These are phyloP conservation scores for Lunularia cruciata DNA, from an alignment of 225 moss, liverwort and hornwort species.

Conservation along the genomic window DNA sequence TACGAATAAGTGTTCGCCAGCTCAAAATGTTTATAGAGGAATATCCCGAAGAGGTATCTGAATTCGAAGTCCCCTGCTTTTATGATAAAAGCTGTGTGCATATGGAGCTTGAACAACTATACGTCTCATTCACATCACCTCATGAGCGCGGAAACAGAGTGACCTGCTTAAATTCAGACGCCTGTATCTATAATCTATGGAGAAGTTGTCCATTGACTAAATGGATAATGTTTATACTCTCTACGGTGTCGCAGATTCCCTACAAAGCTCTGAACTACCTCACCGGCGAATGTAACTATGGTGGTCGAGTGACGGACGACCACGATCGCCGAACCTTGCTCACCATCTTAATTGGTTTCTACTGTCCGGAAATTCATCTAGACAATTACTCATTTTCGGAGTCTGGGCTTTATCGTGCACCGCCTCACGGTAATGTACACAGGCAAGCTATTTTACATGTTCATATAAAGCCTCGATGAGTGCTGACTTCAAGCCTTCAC, in stretches of 20 bases:
- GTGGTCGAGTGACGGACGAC: slow-evolving; percentile 88
- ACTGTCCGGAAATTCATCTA: slow-evolving; percentile 48
- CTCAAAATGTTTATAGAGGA: slow-evolving; percentile 82
- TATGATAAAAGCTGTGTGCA: too few species aligned
- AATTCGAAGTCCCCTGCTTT: too few species aligned
- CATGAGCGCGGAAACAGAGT: too few species aligned
- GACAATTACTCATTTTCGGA: slow-evolving; percentile 73
- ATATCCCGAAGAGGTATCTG: slow-evolving; percentile 58
- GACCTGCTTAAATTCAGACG: background rate
- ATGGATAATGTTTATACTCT: background rate
- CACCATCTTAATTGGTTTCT: slow-evolving; percentile 71
- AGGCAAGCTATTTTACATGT: too few species aligned
- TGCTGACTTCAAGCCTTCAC: too few species aligned
- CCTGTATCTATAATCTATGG: background rate
- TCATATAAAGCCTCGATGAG: too few species aligned
- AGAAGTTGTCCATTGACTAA: slow-evolving; percentile 1
- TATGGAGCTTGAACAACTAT: too few species aligned
- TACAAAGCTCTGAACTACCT: slow-evolving; percentile 84
- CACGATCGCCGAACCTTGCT: slow-evolving; percentile 82
- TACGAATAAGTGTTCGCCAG: slow-evolving; percentile 76
- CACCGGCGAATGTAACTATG: slow-evolving; percentile 89
- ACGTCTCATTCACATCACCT: too few species aligned
- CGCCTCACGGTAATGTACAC: slow-evolving; percentile 57
- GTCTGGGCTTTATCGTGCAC: slow-evolving; percentile 65
- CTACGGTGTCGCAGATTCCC: slow-evolving; percentile 48